phyloP scores from a whole-genome alignment of 345 rosid species.

The Cardamine occulta region DNA sequence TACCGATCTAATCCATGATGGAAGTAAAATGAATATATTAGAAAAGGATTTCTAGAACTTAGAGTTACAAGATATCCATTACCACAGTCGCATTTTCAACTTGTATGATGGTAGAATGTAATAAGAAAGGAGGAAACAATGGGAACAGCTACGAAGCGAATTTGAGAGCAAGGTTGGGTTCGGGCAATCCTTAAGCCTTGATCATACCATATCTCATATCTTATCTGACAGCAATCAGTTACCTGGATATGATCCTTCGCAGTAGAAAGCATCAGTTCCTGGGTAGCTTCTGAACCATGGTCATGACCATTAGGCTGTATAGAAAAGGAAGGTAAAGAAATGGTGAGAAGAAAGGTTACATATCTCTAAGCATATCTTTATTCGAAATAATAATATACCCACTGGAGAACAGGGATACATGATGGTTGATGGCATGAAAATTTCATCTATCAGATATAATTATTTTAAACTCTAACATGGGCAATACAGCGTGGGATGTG shows the following conservation, averaged over 20 bases:
- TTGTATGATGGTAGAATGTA: not conserved
- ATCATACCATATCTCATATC: not conserved
- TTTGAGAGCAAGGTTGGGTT: conserved; percentile 9
- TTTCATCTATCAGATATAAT: not conserved
- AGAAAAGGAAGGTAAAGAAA: conserved; percentile 24
- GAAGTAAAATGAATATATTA: conserved; percentile 3
- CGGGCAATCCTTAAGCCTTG: conserved; percentile 7
- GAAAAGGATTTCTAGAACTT: not conserved
- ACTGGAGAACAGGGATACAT: conserved; percentile 14
- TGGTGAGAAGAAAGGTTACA: conserved; percentile 20
- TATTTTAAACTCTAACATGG: not conserved
- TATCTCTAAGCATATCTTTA: conserved; percentile 5
- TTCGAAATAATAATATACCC: not conserved
- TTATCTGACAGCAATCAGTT: conserved; percentile 2
- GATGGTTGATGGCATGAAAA: not conserved
- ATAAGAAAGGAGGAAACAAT: not conserved
- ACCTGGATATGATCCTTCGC: conserved; percentile 94
- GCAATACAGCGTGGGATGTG: not conserved
- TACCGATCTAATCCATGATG: conserved; percentile 61
- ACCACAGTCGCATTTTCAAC: not conserved
- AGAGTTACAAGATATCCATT: conserved; percentile 4
- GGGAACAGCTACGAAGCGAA: conserved; percentile 4
- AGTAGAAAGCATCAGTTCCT: conserved; percentile 71
- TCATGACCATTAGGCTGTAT: conserved; percentile 85
- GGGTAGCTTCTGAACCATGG: conserved; percentile 70